These are phyloP conservation scores for Saccharomyces cerevisiae DNA, from an alignment of 805 yeast species.

Conservation along the genomic window DNA sequence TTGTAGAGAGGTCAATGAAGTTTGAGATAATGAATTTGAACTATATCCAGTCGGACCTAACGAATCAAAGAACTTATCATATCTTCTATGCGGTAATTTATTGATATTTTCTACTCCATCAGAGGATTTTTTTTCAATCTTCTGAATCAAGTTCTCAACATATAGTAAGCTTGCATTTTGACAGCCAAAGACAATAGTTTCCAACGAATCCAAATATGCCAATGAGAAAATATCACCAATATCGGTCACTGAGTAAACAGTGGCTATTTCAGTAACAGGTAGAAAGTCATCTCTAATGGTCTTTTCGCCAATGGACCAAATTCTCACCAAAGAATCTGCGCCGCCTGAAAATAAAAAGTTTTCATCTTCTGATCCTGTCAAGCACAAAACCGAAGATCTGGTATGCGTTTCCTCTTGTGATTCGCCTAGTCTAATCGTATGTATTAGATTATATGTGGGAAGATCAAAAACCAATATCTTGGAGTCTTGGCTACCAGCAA, in stretches of 20 bases:
- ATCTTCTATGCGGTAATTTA: conserved; percentile 56
- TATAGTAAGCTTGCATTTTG: conserved; percentile 86
- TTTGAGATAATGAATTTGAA: neutral
- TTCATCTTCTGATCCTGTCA: conserved; percentile 47
- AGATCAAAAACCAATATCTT: conserved; percentile 65
- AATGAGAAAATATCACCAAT: conserved; percentile 90
- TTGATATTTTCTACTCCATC: conserved; percentile 23
- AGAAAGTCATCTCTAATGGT: conserved; percentile 4
- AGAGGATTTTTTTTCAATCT: conserved; percentile 9
- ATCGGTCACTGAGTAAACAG: conserved; percentile 76
- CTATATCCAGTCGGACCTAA: conserved; percentile 64
- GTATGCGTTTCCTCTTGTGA: conserved; percentile 20
- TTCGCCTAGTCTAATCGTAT: conserved; percentile 44
- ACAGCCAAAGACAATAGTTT: conserved; percentile 74
- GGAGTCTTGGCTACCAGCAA: conserved; percentile 89
- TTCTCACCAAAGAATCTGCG: conserved; percentile 79
- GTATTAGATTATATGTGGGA: conserved; percentile 44
- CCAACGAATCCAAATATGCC: conserved; percentile 51
- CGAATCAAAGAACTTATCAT: conserved; percentile 83
- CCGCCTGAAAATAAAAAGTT: conserved; percentile 72
- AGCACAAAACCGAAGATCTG: conserved; percentile 49
- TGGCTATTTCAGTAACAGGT: conserved; percentile 41
- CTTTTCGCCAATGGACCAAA: conserved; percentile 56
- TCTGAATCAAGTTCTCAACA: conserved; percentile 37
- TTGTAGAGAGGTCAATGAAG: neutral